These are phyloP conservation scores for Decorospora gaudefroyi DNA, from an alignment of 2,329 filamentous ascomycete genomes.

Conservation along the genomic window DNA sequence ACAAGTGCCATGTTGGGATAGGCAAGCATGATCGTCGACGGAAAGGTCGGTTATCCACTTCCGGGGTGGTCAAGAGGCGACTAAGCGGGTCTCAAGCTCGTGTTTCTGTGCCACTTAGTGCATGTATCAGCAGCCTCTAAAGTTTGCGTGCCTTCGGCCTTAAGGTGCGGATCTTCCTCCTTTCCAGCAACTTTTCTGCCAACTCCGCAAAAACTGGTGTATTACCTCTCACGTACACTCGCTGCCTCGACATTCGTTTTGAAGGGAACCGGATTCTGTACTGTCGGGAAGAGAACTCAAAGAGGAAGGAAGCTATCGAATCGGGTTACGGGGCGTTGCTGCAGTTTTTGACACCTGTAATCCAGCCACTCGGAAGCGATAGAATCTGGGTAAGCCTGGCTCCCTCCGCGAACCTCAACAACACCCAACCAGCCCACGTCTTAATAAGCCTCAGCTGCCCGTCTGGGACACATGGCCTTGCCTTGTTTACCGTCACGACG, in stretches of 20 bases:
- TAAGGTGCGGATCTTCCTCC: slow-evolving; percentile 16
- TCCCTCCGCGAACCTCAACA: slow-evolving; percentile 4
- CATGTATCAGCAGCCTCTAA: slow-evolving; percentile 17
- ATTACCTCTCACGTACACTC: too few species aligned
- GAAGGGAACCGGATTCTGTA: not conserved
- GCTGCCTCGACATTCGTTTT: slow-evolving; percentile 7
- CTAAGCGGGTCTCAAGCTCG: slow-evolving; percentile 15
- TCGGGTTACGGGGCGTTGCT: slow-evolving; percentile 10
- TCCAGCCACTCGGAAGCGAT: slow-evolving; percentile 17
- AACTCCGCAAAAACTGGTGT: slow-evolving; percentile 1
- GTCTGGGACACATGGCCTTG: slow-evolving; percentile 8
- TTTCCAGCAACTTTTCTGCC: not conserved
- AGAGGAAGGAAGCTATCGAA: slow-evolving; percentile 4
- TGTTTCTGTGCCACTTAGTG: slow-evolving; percentile 18
- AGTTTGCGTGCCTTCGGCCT: slow-evolving; percentile 18
- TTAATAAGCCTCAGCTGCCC: slow-evolving; percentile 8
- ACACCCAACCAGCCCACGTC: slow-evolving; percentile 10
- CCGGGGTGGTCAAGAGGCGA: slow-evolving; percentile 10
- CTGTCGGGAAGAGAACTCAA: not conserved
- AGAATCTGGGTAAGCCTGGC: slow-evolving; percentile 19
- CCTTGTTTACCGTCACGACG: slow-evolving; percentile 11
- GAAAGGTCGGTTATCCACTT: slow-evolving; percentile 9
- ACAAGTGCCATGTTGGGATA: not conserved
- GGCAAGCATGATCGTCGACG: slow-evolving; percentile 10
- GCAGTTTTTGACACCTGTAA: slow-evolving; percentile 1